Percentiles rank a stretch among this genome's conserved stretches.
Conservation (phyloP, 306 rosid genomes). For the Dryas alaskensis region DNA sequence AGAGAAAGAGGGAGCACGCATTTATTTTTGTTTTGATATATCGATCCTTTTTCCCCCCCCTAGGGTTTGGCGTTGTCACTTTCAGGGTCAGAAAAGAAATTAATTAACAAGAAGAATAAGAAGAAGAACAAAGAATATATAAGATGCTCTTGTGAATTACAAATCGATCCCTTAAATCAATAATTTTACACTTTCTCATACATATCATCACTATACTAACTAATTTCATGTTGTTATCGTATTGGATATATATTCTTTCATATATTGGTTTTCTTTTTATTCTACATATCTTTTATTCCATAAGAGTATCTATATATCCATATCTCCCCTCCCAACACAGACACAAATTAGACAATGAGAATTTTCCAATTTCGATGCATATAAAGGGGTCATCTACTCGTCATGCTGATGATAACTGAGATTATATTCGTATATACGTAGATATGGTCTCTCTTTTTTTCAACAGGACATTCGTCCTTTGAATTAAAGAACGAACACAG, state of each 20-base stretch:
- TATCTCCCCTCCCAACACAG: neutral
- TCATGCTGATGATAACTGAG: too few relatives aligned
- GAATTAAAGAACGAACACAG: too few relatives aligned
- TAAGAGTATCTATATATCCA: neutral
- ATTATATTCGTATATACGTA: too few relatives aligned
- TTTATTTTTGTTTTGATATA: neutral
- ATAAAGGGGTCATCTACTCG: neutral
- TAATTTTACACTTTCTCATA: too few relatives aligned
- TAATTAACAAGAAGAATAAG: neutral
- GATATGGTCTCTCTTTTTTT: too few relatives aligned
- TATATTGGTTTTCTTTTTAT: too few relatives aligned
- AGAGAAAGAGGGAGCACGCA: neutral
- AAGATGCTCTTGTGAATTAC: too few relatives aligned
- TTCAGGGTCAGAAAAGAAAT: neutral
- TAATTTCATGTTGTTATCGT: too few relatives aligned
- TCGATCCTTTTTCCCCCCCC: neutral
- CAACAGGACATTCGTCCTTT: too few relatives aligned
- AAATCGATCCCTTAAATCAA: too few relatives aligned
- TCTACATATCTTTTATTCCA: neutral
- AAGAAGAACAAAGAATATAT: neutral
- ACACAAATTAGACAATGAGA: neutral
- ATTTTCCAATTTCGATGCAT: neutral
- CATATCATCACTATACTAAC: too few relatives aligned
- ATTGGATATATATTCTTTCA: too few relatives aligned
- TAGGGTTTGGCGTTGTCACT: conserved; percentile 9